These are phyloP conservation scores for Sextonia rubra DNA, from an alignment of 164 flowering plant genomes.

Conservation along the genomic window DNA sequence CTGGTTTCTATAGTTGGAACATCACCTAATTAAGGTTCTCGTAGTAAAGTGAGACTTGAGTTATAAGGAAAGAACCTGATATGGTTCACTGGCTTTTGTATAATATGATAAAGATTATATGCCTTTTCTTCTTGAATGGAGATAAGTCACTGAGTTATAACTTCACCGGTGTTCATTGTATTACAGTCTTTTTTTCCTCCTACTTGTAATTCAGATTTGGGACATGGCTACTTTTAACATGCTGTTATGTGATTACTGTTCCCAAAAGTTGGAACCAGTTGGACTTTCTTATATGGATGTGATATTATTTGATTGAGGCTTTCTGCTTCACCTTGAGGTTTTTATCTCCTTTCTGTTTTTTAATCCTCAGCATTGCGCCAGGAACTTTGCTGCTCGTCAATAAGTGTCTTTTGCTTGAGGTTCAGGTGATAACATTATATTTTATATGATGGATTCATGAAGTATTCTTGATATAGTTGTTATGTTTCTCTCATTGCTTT, in stretches of 20 bases:
- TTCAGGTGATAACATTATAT: conserved; percentile 44
- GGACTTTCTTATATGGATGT: neutral
- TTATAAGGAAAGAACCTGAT: too few relatives aligned
- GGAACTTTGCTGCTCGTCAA: conserved; percentile 65
- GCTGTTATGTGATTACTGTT: neutral
- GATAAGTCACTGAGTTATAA: too few relatives aligned
- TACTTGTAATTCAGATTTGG: neutral
- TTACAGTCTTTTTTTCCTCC: neutral
- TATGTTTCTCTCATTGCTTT: neutral
- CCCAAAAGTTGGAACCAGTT: neutral
- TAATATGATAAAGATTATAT: too few relatives aligned
- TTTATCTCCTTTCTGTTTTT: neutral
- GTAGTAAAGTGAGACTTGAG: too few relatives aligned
- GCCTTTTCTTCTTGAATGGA: too few relatives aligned
- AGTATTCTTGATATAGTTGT: neutral
- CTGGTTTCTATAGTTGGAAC: too few relatives aligned
- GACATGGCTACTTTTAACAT: neutral
- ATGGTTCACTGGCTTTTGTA: too few relatives aligned
- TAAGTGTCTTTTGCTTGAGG: conserved; percentile 57
- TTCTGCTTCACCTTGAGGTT: neutral
- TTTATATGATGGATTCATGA: neutral
- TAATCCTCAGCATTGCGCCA: conserved; percentile 40
- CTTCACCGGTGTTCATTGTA: too few relatives aligned
- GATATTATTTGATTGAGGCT: neutral
- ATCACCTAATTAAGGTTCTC: too few relatives aligned